Evolutionary conservation across 495 filamentous ascomycete genomes (phyloP), one percentile per base, ranked within the genome.

Genomic region (Neurospora hispaniola): DNA sequence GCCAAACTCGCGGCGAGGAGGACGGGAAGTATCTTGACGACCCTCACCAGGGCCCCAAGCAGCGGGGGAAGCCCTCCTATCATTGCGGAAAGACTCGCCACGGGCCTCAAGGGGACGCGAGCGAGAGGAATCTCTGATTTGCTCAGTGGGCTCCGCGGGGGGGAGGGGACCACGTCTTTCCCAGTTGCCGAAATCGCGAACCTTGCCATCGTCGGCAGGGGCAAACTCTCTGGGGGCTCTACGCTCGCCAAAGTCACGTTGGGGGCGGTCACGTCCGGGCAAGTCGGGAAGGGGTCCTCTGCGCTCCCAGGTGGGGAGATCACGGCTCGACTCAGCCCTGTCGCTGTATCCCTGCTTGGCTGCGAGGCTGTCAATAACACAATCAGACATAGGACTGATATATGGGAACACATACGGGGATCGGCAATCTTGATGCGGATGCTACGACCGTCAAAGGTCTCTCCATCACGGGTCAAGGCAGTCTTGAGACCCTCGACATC

Each of bases 131-230:
- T 93, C 92, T 71, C 91, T 85, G 69, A 84, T 84, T 5, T 66
- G 54, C 73, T 82, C 83, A 35, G 84, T 79, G 46, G 85, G 87
- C 74, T 90, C 86, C 44, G 86, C 79, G 41, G 80, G 81, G 16
- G 91, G 81, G 27, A 87, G 87, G 39, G 96, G 96, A 31, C 96
- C 96, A 78, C 94, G 95, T 71, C 96, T 92, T 81, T 97, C 95
- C 96, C 96, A 99, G 83, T 94, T 96, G 73, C 88, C 86, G 75
- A 98, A 92, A 77, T 97, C 93, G 31, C 94, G 91, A 70, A 91
- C 83, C 80, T 94, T 96, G 74, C 92, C 92, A 78, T 97, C 93
- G 73, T 90, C 89, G 74, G 84, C 79, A 39, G 79, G 76, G 54
- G 82, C 71, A 39, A 72, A 75, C 42, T 82, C 81, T 20, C 81